phyloP scores from a whole-genome alignment of 2,329 filamentous ascomycete species.

The Paraconiothyrium brasiliense region DNA sequence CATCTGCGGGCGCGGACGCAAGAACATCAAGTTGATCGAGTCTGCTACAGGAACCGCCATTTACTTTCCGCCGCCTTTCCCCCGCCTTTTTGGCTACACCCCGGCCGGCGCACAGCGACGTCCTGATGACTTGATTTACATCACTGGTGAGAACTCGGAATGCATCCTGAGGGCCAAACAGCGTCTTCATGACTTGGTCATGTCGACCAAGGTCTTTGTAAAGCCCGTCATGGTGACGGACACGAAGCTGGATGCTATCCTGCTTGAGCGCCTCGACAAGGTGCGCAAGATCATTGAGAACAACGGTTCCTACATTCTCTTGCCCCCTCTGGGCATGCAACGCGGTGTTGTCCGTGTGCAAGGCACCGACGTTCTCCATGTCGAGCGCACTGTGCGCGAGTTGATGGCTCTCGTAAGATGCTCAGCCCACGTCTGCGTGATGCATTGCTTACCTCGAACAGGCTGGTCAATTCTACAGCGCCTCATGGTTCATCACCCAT shows the following conservation, averaged over 20 bases:
- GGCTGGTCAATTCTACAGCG: slow-evolving; percentile 97
- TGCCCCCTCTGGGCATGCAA: slow-evolving; percentile 87
- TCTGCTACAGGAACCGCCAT: slow-evolving; percentile 95
- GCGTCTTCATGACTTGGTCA: slow-evolving; percentile 86
- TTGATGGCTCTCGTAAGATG: slow-evolving; percentile 86
- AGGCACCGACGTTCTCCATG: slow-evolving; percentile 89
- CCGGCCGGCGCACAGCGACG: slow-evolving; percentile 82
- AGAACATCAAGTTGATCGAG: slow-evolving; percentile 98
- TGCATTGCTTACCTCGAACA: slow-evolving; percentile 50
- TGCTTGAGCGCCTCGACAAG: slow-evolving; percentile 91
- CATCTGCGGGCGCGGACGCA: slow-evolving; percentile 90
- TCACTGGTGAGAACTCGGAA: slow-evolving; percentile 87
- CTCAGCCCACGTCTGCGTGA: slow-evolving; percentile 15
- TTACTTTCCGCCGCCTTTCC: slow-evolving; percentile 96
- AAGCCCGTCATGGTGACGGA: slow-evolving; percentile 92
- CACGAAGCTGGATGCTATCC: slow-evolving; percentile 92
- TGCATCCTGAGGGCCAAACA: slow-evolving; percentile 89
- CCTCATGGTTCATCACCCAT: slow-evolving; percentile 92
- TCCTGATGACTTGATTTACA: slow-evolving; percentile 90
- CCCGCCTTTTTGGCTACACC: slow-evolving; percentile 88
- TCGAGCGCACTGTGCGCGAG: slow-evolving; percentile 93
- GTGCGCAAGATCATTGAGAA: slow-evolving; percentile 97
- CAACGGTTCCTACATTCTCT: slow-evolving; percentile 93
- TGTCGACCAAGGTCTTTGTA: slow-evolving; percentile 76
- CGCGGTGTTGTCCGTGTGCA: slow-evolving; percentile 88